Percentiles rank a stretch among this genome's conserved stretches.
phyloP scores from a whole-genome alignment of 768 basidiomycete genomes.

The Lentinula sp. region DNA sequence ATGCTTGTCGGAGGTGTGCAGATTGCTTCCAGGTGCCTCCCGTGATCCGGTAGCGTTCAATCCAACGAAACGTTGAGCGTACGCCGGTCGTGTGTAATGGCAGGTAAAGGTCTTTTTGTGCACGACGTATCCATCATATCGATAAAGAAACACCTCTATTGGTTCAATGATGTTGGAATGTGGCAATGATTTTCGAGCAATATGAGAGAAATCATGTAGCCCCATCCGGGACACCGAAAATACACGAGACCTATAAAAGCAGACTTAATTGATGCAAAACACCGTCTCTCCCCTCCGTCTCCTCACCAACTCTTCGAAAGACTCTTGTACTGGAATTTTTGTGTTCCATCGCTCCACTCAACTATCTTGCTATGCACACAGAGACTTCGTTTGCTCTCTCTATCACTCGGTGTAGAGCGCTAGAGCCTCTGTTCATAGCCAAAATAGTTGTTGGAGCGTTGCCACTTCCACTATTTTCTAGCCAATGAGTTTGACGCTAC shows the following conservation, averaged over 20 bases:
- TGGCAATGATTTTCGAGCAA: neutral
- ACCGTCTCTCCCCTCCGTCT: neutral
- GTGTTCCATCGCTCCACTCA: conserved; percentile 20
- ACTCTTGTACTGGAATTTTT: neutral
- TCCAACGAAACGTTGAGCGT: neutral
- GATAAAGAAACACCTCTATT: neutral
- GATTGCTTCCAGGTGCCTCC: too few species aligned
- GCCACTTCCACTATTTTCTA: neutral
- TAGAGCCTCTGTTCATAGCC: conserved; percentile 51
- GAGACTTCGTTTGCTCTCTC: conserved; percentile 20
- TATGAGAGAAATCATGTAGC: neutral
- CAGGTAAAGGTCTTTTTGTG: neutral
- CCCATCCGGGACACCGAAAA: neutral
- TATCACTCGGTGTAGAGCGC: conserved; percentile 26
- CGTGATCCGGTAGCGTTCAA: neutral
- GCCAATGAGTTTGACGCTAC: neutral
- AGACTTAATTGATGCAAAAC: neutral
- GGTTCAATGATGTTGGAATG: neutral
- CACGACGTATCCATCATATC: neutral
- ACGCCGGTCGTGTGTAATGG: neutral
- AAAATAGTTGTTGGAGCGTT: conserved; percentile 45
- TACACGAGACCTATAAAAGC: neutral
- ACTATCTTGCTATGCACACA: conserved; percentile 33
- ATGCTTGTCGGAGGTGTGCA: too few species aligned
- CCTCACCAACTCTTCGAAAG: neutral